phyloP scores from a whole-genome alignment of 371 early-diverging fungal species.

The Mucor indicus region DNA sequence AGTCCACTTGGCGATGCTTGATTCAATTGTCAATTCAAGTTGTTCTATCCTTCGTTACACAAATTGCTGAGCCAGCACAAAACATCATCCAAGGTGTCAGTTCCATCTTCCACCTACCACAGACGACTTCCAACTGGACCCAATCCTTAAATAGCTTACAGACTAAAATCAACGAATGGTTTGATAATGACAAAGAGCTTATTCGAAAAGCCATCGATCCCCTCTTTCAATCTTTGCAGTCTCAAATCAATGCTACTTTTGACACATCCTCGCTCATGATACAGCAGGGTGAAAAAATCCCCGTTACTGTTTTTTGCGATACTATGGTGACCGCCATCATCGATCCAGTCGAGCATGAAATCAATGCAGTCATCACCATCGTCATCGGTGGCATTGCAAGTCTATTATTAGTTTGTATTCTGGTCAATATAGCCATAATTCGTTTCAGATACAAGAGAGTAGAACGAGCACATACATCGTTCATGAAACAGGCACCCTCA shows the following conservation, averaged over 20 bases:
- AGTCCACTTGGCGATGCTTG: slow-evolving; percentile 38
- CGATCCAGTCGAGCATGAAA: background rate
- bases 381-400: background rate
- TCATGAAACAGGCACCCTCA: no score
- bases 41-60: slow-evolving; percentile 17
- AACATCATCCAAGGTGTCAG: slow-evolving; percentile 20
- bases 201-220: slow-evolving; percentile 10
- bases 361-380: background rate
- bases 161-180: slow-evolving; percentile 24
- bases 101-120: background rate
- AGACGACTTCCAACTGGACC: slow-evolving; percentile 17
- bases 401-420: background rate
- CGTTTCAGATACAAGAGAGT: slow-evolving; percentile 2
- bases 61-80: slow-evolving; percentile 25
- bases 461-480: slow-evolving; percentile 2
- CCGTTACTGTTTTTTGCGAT: no score
- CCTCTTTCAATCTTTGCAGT: slow-evolving; percentile 25
- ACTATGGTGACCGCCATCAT: no score
- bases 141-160: slow-evolving; percentile 16
- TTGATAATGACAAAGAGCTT: slow-evolving; percentile 10
- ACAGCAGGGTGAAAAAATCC: no score
- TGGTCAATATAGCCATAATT: background rate
- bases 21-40: slow-evolving; percentile 29
- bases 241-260: slow-evolving; percentile 17
- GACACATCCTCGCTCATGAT: no score